Evolutionary conservation across 306 rosid species (phyloP).

Genomic region (Amphicarpaea edgeworthii): DNA sequence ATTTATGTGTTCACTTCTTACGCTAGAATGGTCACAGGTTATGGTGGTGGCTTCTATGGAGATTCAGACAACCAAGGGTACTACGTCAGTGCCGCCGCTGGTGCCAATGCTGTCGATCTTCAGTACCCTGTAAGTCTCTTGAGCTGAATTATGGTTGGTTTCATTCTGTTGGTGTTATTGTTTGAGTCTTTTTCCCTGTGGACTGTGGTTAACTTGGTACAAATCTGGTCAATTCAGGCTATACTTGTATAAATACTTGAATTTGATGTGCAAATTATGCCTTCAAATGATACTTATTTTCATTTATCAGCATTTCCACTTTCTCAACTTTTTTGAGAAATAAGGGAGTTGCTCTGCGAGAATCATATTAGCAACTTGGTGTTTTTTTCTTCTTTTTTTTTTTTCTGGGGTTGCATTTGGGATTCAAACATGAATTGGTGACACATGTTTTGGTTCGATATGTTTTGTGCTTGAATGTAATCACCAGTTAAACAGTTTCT

Average conservation of each 20-base stretch:
- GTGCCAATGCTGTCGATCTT: slow-evolving; percentile 61
- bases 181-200: slow-evolving; percentile 10
- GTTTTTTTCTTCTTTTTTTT: neutral
- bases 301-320: slow-evolving; percentile 33
- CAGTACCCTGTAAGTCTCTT: slow-evolving; percentile 77
- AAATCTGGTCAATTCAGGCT: slow-evolving; percentile 21
- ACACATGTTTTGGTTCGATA: neutral
- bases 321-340: neutral
- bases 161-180: neutral
- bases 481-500: slow-evolving; percentile 7
- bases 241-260: neutral
- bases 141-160: neutral
- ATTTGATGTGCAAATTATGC: slow-evolving; percentile 8
- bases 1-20: slow-evolving; percentile 57
- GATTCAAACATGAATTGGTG: neutral
- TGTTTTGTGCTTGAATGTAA: slow-evolving; percentile 27
- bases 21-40: slow-evolving; percentile 73
- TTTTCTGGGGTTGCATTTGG: neutral
- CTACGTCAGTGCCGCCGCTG: slow-evolving; percentile 65
- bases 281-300: slow-evolving; percentile 2
- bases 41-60: slow-evolving; percentile 64
- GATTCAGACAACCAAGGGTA: slow-evolving; percentile 75
- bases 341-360: neutral
- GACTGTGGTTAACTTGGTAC: slow-evolving; percentile 42
- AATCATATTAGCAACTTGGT: neutral